Percentiles rank a stretch among this genome's conserved stretches.
Evolutionary conservation across 257 asterid genomes (phyloP).

Genomic region (Eustoma russellianum): DNA sequence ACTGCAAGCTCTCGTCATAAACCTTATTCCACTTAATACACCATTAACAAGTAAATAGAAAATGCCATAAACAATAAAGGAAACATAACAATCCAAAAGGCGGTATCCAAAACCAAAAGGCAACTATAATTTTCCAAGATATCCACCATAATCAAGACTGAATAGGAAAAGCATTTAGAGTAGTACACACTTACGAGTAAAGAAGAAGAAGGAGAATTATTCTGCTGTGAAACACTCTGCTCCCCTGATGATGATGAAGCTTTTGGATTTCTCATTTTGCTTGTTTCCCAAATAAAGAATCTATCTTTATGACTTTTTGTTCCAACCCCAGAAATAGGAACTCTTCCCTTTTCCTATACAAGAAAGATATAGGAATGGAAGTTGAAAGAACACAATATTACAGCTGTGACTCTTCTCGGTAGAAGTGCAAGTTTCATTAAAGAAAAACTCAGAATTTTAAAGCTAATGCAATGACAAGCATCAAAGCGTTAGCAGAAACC

Average conservation of each 20-base stretch:
- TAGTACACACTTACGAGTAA: constrained; percentile 5
- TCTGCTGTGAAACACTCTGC: constrained; percentile 13
- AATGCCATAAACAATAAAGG: background rate
- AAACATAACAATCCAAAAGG: background rate
- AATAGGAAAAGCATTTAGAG: background rate
- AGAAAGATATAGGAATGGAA: background rate
- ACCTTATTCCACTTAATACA: background rate
- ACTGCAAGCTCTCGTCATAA: background rate
- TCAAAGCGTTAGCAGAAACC: too few relatives aligned
- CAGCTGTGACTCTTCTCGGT: background rate
- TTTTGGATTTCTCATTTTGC: background rate
- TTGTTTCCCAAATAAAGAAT: background rate
- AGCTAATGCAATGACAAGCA: too few relatives aligned
- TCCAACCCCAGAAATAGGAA: too few relatives aligned
- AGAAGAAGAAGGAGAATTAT: constrained; percentile 1
- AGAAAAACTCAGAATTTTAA: background rate
- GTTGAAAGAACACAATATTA: background rate
- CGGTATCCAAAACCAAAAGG: too few relatives aligned
- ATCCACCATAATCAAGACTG: background rate
- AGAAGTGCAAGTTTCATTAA: background rate
- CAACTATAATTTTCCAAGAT: background rate
- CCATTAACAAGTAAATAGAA: background rate
- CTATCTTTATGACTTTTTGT: background rate
- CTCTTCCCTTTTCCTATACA: background rate
- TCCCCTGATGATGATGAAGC: constrained; percentile 5